Base-by-base conservation (phyloP, 495 filamentous ascomycete species). In the Aspergillus bridgeri region DNA sequence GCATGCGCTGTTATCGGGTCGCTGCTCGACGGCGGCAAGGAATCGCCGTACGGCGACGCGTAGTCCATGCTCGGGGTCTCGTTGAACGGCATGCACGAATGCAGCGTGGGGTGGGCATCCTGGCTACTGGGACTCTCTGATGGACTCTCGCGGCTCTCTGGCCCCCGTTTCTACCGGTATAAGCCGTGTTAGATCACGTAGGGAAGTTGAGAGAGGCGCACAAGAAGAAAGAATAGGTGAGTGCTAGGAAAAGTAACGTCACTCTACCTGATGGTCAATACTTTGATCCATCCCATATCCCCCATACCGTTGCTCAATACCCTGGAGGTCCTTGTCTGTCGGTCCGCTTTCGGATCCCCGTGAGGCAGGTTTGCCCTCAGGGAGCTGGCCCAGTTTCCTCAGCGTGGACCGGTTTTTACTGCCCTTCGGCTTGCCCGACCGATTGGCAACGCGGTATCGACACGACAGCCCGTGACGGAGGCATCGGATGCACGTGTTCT, bases 381-480 rank as follows among this genome's bases (percentile, higher is more conserved):
- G 72, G 19, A 78, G 61, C 51, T 75, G 71, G 6, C 74, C 76
- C 21, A 79, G 42, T 44, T 76, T 77, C 58, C 71, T 67, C 15
- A 79, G 57, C 8, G 76, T 79, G 1, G 76, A 71, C 48, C 74
- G 66, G 54, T 79, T 79, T 51, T 79, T 79, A 58, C 74, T 79
- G 7, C 76, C 76, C 55, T 79, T 79, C 18, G 76, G 76, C 55
- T 79, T 79, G 7, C 76, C 76, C 11, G 76, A 77, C 20, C 76
- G 72, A 52, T 77, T 77, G 47, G 76, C 76, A 56, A 74, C 71
- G 27, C 76, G 69, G 53, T 79, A 77, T 58, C 69, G 70, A 54
- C 76, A 79, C 49, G 71, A 68, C 47, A 77, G 57, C n/a, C 75
- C 74, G 56, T 79, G 73, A 4, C 75, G 75, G 27, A 73, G 66